Percentiles rank a stretch among this genome's conserved stretches.
phyloP scores from a whole-genome alignment of 805 yeast genomes.

The Debaryomyces castellii region DNA sequence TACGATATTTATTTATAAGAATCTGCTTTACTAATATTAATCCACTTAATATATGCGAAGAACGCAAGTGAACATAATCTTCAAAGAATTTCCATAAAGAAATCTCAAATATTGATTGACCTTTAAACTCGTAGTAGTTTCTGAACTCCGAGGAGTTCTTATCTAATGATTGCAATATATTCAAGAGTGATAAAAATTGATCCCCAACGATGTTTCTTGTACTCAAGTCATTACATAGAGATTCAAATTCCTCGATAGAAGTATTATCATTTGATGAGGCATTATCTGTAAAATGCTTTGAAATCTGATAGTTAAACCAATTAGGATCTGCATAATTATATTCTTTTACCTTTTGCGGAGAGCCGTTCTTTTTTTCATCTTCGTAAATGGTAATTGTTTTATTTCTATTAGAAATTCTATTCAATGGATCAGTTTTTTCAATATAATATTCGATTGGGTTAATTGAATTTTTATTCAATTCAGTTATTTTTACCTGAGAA shows the following conservation, averaged over 20 bases:
- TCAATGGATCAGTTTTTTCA: constrained; percentile 44
- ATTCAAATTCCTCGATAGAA: constrained; percentile 16
- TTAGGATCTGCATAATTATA: constrained; percentile 34
- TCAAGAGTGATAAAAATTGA: constrained; percentile 12
- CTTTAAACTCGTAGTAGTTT: constrained; percentile 14
- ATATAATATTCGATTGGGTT: constrained; percentile 33
- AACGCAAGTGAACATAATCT: constrained; percentile 1
- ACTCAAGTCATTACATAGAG: constrained; percentile 6
- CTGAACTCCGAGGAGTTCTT: constrained; percentile 12
- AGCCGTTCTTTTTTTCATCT: constrained; percentile 31
- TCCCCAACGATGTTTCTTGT: constrained; percentile 2
- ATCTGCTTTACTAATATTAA: constrained; percentile 37
- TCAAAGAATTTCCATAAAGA: constrained; percentile 20
- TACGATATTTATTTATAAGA: constrained; percentile 22
- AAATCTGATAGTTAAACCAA: constrained; percentile 41
- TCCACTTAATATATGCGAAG: constrained; percentile 23
- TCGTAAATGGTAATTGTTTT: constrained; percentile 41
- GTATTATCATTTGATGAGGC: constrained; percentile 6
- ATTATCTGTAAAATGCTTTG: constrained; percentile 14
- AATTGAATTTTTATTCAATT: constrained; percentile 5
- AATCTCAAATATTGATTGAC: constrained; percentile 14
- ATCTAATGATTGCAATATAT: constrained; percentile 14
- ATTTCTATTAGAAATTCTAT: constrained; percentile 29
- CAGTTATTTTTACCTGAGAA: constrained; percentile 29
- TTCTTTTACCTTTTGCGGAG: constrained; percentile 33